Percentiles rank a stretch among this genome's conserved stretches.
phyloP scores from a whole-genome alignment of 257 asterid genomes.

The Catharanthus roseus region DNA sequence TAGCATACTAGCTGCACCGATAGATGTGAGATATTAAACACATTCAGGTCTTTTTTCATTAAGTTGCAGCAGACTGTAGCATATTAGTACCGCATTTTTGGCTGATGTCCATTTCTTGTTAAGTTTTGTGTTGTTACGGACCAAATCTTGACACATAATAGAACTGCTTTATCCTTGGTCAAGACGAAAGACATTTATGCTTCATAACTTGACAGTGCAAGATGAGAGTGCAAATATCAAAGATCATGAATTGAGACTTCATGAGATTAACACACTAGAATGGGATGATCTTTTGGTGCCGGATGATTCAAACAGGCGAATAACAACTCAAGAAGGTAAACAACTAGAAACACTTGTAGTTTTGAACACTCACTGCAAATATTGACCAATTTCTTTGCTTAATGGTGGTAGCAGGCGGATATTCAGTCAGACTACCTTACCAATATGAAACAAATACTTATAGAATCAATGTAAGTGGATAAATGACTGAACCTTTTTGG shows the following conservation, averaged over 20 bases:
- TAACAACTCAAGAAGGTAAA: constrained; percentile 56
- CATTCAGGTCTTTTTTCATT: not conserved
- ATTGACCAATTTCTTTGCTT: constrained; percentile 11
- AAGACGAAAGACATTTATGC: constrained; percentile 12
- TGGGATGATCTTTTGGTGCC: constrained; percentile 94
- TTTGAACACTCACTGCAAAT: constrained; percentile 5
- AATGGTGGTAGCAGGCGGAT: constrained; percentile 42
- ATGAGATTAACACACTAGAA: constrained; percentile 86
- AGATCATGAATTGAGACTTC: constrained; percentile 69
- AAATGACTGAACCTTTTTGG: not conserved
- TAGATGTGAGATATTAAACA: not conserved
- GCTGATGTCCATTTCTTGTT: not conserved
- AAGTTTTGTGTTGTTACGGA: not conserved
- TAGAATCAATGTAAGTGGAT: constrained; percentile 45
- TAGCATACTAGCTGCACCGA: not conserved
- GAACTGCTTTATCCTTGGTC: not conserved
- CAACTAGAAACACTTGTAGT: not conserved
- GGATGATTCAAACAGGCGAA: constrained; percentile 48
- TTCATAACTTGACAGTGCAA: constrained; percentile 44
- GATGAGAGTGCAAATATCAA: constrained; percentile 35
- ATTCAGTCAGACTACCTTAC: constrained; percentile 39
- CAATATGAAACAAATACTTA: constrained; percentile 37
- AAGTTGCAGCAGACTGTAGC: not conserved
- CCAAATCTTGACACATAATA: not conserved
- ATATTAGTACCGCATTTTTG: not conserved